Conservation (phyloP, 352 stramenopile species). For the Phytopythium montanum region DNA sequence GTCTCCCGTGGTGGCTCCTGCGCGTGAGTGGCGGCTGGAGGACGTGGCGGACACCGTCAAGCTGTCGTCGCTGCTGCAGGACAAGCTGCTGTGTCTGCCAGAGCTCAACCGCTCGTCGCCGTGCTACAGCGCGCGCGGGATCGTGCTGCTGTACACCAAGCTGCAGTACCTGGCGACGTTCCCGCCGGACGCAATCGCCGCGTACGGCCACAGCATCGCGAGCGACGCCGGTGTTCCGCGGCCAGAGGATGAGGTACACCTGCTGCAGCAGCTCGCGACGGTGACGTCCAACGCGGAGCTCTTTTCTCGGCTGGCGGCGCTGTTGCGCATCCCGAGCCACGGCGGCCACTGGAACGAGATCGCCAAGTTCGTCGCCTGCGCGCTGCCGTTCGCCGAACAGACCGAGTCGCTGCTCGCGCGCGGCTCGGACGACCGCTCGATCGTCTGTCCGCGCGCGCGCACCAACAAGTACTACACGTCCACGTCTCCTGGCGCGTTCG, state of each 20-base stretch:
- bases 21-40: constrained; percentile 31
- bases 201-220: constrained; percentile 36
- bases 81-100: constrained; percentile 65
- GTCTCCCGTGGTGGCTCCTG: constrained; percentile 1
- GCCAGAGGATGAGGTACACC: constrained; percentile 50
- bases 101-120: constrained; percentile 79
- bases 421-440: constrained; percentile 83
- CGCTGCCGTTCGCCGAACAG: constrained; percentile 77
- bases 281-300: constrained; percentile 57
- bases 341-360: constrained; percentile 78
- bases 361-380: constrained; percentile 65
- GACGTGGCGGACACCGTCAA: constrained; percentile 54
- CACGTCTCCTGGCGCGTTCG: constrained; percentile 55
- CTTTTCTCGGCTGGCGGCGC: constrained; percentile 51
- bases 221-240: constrained; percentile 2
- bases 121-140: constrained; percentile 71
- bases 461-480: constrained; percentile 90
- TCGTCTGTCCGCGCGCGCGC: constrained; percentile 63
- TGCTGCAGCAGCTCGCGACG: constrained; percentile 59
- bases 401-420: constrained; percentile 81
- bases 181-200: constrained; percentile 41
- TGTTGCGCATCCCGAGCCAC: constrained; percentile 72
- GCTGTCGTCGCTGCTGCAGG: constrained; percentile 63
- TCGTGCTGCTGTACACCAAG: constrained; percentile 84
- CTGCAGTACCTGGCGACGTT: constrained; percentile 83